Percentiles rank a stretch among this genome's conserved stretches.
These are phyloP conservation scores for Tuber magnatum DNA, from an alignment of 495 filamentous ascomycete species.

Conservation along the genomic window DNA sequence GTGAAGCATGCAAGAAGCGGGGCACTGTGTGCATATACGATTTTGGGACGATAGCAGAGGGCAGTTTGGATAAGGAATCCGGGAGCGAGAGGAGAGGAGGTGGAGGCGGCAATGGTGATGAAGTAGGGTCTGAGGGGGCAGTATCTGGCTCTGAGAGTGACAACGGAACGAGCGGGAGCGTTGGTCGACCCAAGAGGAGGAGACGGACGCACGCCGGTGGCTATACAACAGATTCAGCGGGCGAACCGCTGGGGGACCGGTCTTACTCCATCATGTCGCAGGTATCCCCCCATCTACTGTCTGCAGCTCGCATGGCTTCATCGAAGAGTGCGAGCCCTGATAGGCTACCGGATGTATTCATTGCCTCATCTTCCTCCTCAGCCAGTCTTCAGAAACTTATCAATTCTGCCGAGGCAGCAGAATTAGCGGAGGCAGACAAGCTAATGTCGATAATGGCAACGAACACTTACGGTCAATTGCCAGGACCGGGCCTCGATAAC, in stretches of 20 bases:
- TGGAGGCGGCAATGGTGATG: conserved; percentile 21
- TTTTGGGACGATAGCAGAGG: conserved; percentile 31
- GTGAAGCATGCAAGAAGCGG: conserved; percentile 40
- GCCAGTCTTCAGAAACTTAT: conserved; percentile 24
- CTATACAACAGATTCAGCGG: conserved; percentile 20
- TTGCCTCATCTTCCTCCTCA: conserved; percentile 13
- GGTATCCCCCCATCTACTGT: conserved; percentile 37
- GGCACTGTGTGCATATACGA: conserved; percentile 40
- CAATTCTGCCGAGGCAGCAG: conserved; percentile 20
- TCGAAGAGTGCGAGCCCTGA: conserved; percentile 19
- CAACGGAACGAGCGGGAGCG: conserved; percentile 9
- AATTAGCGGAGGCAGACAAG: conserved; percentile 36
- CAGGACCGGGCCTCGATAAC: conserved; percentile 8
- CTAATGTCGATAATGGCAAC: conserved; percentile 37
- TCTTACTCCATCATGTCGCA: conserved; percentile 10
- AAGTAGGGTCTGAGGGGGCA: conserved; percentile 31
- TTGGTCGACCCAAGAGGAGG: conserved; percentile 30
- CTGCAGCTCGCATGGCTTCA: conserved; percentile 34
- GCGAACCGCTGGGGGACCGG: conserved; percentile 18
- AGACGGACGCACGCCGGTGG: conserved; percentile 21
- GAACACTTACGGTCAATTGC: conserved; percentile 27
- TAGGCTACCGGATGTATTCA: neutral
- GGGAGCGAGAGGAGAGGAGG: conserved; percentile 17
- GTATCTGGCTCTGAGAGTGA: conserved; percentile 23
- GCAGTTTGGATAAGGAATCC: conserved; percentile 16